A percentile compares a stretch with the other conserved stretches of the same genome.
Evolutionary conservation across 768 basidiomycete species (phyloP).

Genomic region (Asterophora parasitica): DNA sequence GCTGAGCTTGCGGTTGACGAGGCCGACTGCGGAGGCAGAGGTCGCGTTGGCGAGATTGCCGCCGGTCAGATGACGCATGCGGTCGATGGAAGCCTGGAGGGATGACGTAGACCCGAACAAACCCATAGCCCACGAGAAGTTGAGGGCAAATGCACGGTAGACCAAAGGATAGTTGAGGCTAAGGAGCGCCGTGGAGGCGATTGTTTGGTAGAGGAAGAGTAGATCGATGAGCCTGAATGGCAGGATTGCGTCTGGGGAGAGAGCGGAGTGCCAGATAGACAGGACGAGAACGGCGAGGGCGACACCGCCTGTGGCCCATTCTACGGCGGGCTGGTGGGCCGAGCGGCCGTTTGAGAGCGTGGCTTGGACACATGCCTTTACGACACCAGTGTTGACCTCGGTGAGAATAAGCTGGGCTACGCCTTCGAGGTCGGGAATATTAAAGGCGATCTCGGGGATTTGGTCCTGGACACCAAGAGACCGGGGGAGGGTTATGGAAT

Average conservation of each 20-base stretch:
- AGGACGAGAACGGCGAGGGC: conserved; percentile 59
- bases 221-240: conserved; percentile 80
- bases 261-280: conserved; percentile 54
- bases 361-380: conserved; percentile 88
- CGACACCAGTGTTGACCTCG: conserved; percentile 60
- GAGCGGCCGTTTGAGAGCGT: conserved; percentile 92
- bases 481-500: conserved; percentile 59
- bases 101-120: conserved; percentile 57
- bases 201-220: conserved; percentile 78
- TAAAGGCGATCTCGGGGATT: conserved; percentile 79
- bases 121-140: conserved; percentile 88
- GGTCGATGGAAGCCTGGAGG: conserved; percentile 75
- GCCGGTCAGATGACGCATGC: conserved; percentile 80
- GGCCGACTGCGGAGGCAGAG: conserved; percentile 58
- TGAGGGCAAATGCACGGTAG: conserved; percentile 76
- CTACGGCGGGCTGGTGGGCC: conserved; percentile 64
- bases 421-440: conserved; percentile 89
- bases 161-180: conserved; percentile 83
- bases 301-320: conserved; percentile 71
- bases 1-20: conserved; percentile 77
- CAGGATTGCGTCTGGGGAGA: conserved; percentile 49
- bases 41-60: conserved; percentile 61
- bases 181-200: conserved; percentile 74
- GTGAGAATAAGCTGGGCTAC: conserved; percentile 75
- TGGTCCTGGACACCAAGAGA: conserved; percentile 48